Conservation (phyloP, 2,329 filamentous ascomycete genomes). For the Aphanocladium album region DNA sequence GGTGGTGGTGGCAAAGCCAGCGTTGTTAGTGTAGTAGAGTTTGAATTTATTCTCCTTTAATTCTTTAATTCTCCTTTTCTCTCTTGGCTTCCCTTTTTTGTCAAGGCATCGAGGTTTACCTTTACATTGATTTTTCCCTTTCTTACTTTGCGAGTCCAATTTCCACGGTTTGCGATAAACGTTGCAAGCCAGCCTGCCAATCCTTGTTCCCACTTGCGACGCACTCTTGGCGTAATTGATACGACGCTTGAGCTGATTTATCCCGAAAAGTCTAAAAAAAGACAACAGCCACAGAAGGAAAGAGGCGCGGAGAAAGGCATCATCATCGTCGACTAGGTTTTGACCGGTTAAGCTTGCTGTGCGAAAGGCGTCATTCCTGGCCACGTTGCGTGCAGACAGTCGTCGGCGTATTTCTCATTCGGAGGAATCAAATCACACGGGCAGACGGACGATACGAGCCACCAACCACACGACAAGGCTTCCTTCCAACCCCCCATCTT, state of each 20-base stretch:
- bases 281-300: background rate
- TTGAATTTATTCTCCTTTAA: too few species aligned
- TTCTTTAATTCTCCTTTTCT: background rate
- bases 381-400: background rate
- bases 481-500: too few species aligned
- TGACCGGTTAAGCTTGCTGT: background rate
- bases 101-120: too few species aligned
- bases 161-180: too few species aligned
- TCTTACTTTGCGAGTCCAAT: too few species aligned
- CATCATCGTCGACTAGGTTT: background rate
- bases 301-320: background rate
- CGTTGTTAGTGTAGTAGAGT: background rate
- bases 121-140: too few species aligned
- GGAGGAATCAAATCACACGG: background rate
- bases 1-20: too few species aligned
- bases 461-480: background rate
- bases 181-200: too few species aligned
- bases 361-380: background rate
- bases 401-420: background rate
- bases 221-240: too few species aligned
- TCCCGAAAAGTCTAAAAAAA: background rate
- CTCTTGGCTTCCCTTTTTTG: too few species aligned
- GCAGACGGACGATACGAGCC: background rate
- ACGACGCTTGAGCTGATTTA: too few species aligned
- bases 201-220: too few species aligned